Base-by-base conservation (phyloP, 1,139 yeast species). In the Saccharomycopsis hybrid region DNA sequence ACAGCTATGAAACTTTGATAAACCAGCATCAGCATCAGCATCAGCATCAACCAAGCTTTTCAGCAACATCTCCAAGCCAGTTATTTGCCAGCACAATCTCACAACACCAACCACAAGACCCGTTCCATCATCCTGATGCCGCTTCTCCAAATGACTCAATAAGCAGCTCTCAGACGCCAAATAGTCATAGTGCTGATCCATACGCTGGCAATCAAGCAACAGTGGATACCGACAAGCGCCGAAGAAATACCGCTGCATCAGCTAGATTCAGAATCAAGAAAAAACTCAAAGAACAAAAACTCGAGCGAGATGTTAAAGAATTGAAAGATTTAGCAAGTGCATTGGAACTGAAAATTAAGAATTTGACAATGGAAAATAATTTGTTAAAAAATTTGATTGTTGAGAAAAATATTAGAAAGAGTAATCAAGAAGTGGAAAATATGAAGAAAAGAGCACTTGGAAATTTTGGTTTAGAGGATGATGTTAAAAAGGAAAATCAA, bases 241-340 rank as follows among this genome's bases (percentile, higher is more conserved):
- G 76, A 61, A 66, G 83, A 58, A 79, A 79, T 61, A 78, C 85
- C 2, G 79, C 81, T 3, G 85, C 85, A 1, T 73, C 79, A 18
- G 85, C 85, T 3, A 62, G 84, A 53, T 80, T 80, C 62, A 67
- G 85, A 58, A 70, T 77, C 54, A 80, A 79, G 66, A 78, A 78
- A 70, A 79, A 78, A 65, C 60, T 73, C 60, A 77, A 73, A 64
- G 83, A 78, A 59, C 75, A 74, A 61, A 79, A 77, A 59, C 74
- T 80, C 80, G 79, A 76, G 58, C 69, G 71, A 54, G 71, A 63
- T 50, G 69, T 79, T 43, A 69, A 65, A 53, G 69, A 69, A 41
- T 68, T 78, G 54, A 71, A 38, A 18, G 60, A 56, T 28, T 65
- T 64, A 52, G 70, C 76, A 36, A 58, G 58, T 25, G 51, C 54